Base-by-base conservation (phyloP, 2,329 filamentous ascomycete species). In the Hypoxylon sp. region DNA sequence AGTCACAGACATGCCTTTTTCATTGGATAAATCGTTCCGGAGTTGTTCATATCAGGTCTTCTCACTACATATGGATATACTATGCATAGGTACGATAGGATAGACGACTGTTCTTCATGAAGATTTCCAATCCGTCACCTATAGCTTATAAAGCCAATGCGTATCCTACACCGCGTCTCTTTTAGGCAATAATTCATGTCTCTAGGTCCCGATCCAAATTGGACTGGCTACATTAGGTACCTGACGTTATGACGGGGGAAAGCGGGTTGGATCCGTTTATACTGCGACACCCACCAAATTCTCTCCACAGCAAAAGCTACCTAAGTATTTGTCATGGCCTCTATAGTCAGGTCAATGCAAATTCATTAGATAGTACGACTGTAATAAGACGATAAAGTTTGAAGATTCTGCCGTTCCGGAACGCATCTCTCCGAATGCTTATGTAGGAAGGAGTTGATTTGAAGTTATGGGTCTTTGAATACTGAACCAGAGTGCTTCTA, bases 351-450 rank as follows among this genome's bases (percentile, higher is more conserved):
- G 45, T 36, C 32, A 34, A 58, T 53, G 28, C 19, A 28, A 46
- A 46, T 48, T 32, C 48, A 51, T 58, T 60, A 30, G 28, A 30
- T 30, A 30, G 28, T 30, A 52, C 38, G 3, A 48, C 21, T 56
- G 49, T 41, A 61, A 63, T 55, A 58, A 48, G 10, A 14, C 21
- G 25, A 58, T 49, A 36, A 25, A 43, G 19, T 45, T 50, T 21
- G 38, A 43, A 60, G 34, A 61, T 67, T 63, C 48, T 62, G 53
- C 61, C 59, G 61, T 61, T 48, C 50, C 70, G 70, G 70, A 69
- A 53, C 45, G 10, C 63, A 53, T 46, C 14, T 69, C 52, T 67
- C 65, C 70, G 65, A 60, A 41, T 30, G 9, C 63, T 58, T 52
- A 38, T 59, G 65, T 45, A 62, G 65, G 63, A 50, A 65, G 59